Conservation (phyloP, 139 green algal genomes). For the Chlamydomonas sp. region DNA sequence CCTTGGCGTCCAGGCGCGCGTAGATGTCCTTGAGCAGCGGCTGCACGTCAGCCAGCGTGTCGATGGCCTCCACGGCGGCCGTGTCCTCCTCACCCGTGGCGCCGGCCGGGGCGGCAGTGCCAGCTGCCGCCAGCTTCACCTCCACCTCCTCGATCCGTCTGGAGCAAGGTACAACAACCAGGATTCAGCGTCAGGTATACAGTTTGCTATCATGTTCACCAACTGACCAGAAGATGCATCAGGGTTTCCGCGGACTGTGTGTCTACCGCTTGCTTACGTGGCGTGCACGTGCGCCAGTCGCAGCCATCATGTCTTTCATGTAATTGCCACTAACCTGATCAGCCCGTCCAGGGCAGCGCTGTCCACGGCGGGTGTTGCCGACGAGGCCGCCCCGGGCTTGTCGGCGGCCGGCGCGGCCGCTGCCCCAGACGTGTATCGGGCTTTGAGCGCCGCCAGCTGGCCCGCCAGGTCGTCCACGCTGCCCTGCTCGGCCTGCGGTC, state of each 20-base stretch:
- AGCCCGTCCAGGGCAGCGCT: no score
- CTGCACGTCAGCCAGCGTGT: slow-evolving; percentile 6
- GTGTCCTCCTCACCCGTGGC: neutral
- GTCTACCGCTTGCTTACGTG: no score
- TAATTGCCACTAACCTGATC: no score
- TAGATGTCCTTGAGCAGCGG: slow-evolving; percentile 36
- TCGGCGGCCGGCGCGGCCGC: neutral
- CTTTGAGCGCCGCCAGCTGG: slow-evolving; percentile 9
- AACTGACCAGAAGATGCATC: no score
- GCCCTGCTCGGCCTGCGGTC: slow-evolving; percentile 12
- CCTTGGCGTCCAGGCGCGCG: slow-evolving; percentile 11
- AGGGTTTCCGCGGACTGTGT: no score
- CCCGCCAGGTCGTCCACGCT: slow-evolving; percentile 14
- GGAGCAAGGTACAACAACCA: neutral
- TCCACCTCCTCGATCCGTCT: slow-evolving; percentile 28
- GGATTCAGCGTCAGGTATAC: neutral
- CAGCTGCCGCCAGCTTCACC: neutral
- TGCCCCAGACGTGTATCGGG: neutral
- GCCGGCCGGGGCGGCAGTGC: neutral
- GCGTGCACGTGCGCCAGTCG: no score
- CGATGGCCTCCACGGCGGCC: slow-evolving; percentile 24
- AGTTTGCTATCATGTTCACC: neutral
- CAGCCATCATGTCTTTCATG: no score
- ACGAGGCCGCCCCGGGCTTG: neutral
- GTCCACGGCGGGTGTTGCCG: neutral